Conservation (phyloP, 768 basidiomycete genomes). For the Phanerochaete carnosa region DNA sequence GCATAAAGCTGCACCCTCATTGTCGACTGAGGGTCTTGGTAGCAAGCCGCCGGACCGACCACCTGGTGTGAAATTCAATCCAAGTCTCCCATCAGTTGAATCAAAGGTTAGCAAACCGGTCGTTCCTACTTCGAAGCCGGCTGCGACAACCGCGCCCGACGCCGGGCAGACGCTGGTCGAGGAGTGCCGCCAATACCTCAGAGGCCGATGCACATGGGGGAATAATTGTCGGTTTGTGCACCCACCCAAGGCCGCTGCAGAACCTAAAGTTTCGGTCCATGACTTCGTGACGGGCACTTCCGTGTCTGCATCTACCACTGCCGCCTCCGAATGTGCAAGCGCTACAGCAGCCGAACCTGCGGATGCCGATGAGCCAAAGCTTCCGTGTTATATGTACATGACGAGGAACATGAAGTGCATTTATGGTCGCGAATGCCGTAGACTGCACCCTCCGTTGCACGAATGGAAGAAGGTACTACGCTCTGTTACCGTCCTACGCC, state of each 20-base stretch:
- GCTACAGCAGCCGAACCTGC: neutral
- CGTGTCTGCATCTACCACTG: no score
- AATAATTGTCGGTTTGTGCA: neutral
- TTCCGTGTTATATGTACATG: neutral
- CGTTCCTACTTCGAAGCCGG: neutral
- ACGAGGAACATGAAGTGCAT: neutral
- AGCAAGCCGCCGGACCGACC: no score
- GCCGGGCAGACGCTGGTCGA: neutral
- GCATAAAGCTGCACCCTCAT: no score
- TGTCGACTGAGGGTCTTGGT: no score
- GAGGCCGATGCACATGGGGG: neutral
- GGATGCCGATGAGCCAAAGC: neutral
- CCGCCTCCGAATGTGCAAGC: neutral
- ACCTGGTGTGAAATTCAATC: no score
- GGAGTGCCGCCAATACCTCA: neutral
- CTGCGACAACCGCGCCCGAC: neutral
- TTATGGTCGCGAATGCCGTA: conserved; percentile 4
- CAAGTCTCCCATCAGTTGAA: no score
- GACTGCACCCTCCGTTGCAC: conserved; percentile 7
- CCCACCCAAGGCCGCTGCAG: neutral
- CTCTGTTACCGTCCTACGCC: neutral
- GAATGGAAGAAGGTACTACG: neutral
- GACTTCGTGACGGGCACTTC: no score
- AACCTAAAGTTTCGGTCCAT: no score
- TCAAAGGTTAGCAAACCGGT: no score